Base-by-base conservation (phyloP, 1,284 basidiomycete species). In the Trametes versicolor region DNA sequence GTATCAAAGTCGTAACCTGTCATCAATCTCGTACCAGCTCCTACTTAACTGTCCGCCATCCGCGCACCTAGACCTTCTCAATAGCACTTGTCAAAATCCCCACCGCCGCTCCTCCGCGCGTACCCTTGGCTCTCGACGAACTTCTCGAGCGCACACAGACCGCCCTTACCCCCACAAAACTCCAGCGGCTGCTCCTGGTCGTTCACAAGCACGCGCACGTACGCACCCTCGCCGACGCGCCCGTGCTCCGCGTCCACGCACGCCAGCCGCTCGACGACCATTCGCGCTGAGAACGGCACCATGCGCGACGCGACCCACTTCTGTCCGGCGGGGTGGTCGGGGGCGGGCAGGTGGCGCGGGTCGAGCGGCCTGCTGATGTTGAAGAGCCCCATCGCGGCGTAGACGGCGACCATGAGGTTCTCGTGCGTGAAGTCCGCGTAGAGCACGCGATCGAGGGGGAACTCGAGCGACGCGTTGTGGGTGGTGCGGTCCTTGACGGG, bases 371-470 rank as follows among this genome's bases (percentile, higher is more conserved):
- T 53, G 25, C 62, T 66, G 34, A 81, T 78, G 47, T 76, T 78
- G 75, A 92, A 90, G 21, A 95, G 79, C 17, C 93, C 92, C 52
- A 95, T 74, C 0, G 92, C 90, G 25, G 87, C 77, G 64, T 87
- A 89, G 57, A 94, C 89, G 50, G 91, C 87, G 34, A 94, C 81
- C 86, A 95, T 92, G 70, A 89, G 81, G 75, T 93, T 91, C 73
- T 95, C 93, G 75, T 95, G 92, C 21, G 91, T 89, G 75, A 95
- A 94, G 75, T 95, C 93, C 23, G 84, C 87, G 69, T 90, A 93
- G 54, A 93, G 72, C 1, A 79, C 79, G 32, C 85, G 83, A 67
- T 87, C 74, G 10, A 93, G 82, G 7, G 95, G 94, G 77, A 96
- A 96, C 0, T 91, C 92, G 34, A 95, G 83, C 0, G 94, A 95